Evolutionary conservation across 2,329 filamentous ascomycete genomes (phyloP).

Genomic region (Aspergillus pseudoglaucus): DNA sequence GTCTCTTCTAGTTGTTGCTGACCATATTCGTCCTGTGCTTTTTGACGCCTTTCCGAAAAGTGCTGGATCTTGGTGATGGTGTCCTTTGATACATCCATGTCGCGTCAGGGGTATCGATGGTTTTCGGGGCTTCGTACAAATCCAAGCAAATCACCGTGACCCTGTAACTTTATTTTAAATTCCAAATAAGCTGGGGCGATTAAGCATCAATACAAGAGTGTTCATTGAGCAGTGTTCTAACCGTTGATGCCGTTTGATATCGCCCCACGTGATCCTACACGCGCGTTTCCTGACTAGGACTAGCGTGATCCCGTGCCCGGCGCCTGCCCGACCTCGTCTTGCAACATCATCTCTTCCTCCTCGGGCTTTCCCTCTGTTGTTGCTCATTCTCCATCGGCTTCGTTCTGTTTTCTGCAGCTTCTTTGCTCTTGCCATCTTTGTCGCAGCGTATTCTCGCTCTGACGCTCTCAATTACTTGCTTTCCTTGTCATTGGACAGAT

Average conservation of each 20-base stretch:
- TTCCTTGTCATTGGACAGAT: not conserved
- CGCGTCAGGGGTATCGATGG: not conserved
- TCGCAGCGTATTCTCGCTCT: not conserved
- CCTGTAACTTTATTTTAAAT: not conserved
- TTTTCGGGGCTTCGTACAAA: not conserved
- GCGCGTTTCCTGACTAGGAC: conserved; percentile 7
- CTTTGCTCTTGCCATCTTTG: conserved; percentile 3
- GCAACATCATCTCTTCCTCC: conserved; percentile 19
- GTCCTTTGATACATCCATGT: conserved; percentile 28
- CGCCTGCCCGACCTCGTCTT: conserved; percentile 12
- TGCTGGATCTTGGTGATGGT: conserved; percentile 27
- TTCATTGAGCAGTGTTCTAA: not conserved
- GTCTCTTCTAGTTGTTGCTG: conserved; percentile 21
- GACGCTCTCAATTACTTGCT: not conserved
- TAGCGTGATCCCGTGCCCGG: conserved; percentile 18
- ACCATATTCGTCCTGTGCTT: conserved; percentile 27
- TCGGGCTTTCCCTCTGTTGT: not conserved
- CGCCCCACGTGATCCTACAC: conserved; percentile 9
- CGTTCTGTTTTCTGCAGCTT: conserved; percentile 5
- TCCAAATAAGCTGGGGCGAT: not conserved
- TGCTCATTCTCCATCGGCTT: conserved; percentile 1
- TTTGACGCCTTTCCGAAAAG: conserved; percentile 29
- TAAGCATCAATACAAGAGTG: not conserved
- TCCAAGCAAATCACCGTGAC: not conserved
- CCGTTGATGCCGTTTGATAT: not conserved